Conservation (phyloP, 202 grass and related monocot genomes). For the Musa balbisiana region DNA sequence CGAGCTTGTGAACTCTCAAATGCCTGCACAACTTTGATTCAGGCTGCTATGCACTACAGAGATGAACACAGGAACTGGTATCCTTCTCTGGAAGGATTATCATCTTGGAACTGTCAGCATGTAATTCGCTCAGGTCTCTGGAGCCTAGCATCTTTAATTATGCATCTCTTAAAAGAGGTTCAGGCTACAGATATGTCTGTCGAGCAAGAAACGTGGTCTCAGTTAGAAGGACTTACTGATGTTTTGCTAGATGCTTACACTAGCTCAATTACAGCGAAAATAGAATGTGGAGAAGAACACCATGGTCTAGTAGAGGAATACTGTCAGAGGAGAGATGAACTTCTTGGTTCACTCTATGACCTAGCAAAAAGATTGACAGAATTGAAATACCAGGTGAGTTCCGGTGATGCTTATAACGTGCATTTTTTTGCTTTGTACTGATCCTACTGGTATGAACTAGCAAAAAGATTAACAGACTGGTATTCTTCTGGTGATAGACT, state of each 20-base stretch:
- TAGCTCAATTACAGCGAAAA: conserved; percentile 70
- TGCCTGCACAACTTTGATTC: conserved; percentile 56
- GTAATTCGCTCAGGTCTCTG: conserved; percentile 76
- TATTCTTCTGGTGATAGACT: no score
- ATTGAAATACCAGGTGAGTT: conserved; percentile 69
- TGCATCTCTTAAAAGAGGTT: conserved; percentile 64
- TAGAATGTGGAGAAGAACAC: conserved; percentile 68
- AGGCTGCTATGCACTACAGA: conserved; percentile 58
- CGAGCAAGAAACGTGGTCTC: conserved; percentile 58
- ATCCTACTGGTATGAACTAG: background rate
- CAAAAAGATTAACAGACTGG: no score
- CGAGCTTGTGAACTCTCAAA: conserved; percentile 70
- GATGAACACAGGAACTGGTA: conserved; percentile 75
- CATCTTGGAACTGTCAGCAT: conserved; percentile 79
- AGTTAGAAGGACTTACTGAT: conserved; percentile 73
- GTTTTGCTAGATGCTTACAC: conserved; percentile 74
- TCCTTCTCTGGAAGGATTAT: conserved; percentile 84
- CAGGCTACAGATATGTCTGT: conserved; percentile 42
- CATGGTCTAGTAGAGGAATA: conserved; percentile 74
- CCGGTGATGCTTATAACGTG: conserved; percentile 5
- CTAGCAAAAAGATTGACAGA: conserved; percentile 75
- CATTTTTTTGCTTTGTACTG: conserved; percentile 3
- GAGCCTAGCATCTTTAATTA: conserved; percentile 60
- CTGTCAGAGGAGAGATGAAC: conserved; percentile 72
- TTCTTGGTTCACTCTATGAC: conserved; percentile 72